Evolutionary conservation across 2,329 filamentous ascomycete species (phyloP).

Genomic region (Fusarium tjaetaba): DNA sequence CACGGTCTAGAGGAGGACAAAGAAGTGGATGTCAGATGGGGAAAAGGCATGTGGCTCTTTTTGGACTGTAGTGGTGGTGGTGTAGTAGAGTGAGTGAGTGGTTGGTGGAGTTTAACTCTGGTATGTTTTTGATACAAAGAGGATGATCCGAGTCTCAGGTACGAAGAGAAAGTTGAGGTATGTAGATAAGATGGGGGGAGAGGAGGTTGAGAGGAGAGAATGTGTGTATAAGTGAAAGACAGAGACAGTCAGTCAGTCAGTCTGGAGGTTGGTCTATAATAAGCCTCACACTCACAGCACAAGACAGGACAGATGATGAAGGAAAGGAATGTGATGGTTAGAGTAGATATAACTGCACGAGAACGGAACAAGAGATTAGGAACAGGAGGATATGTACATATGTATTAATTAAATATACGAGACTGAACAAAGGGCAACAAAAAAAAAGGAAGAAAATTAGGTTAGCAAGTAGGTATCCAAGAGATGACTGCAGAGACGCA

Average conservation of each 20-base stretch:
- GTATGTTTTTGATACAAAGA: constrained; percentile 34
- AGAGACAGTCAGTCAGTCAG: neutral
- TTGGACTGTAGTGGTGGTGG: neutral
- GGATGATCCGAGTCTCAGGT: constrained; percentile 1
- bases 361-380: neutral
- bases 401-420: constrained; percentile 20
- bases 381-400: neutral
- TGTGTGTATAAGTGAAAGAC: neutral
- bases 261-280: neutral
- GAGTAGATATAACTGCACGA: neutral
- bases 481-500: neutral
- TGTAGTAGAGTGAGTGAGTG: neutral
- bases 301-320: neutral
- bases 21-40: constrained; percentile 10
- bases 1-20: constrained; percentile 16
- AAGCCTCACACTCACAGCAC: neutral
- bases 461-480: neutral
- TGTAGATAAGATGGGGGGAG: constrained; percentile 4
- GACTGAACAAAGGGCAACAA: constrained; percentile 2
- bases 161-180: neutral
- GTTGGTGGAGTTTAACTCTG: constrained; percentile 17
- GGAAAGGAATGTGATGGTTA: constrained; percentile 12
- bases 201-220: constrained; percentile 9
- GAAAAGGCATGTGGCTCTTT: constrained; percentile 17
- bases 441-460: neutral